phyloP scores from a whole-genome alignment of 2,329 filamentous ascomycete genomes.

The Ceratocystis ficicola region DNA sequence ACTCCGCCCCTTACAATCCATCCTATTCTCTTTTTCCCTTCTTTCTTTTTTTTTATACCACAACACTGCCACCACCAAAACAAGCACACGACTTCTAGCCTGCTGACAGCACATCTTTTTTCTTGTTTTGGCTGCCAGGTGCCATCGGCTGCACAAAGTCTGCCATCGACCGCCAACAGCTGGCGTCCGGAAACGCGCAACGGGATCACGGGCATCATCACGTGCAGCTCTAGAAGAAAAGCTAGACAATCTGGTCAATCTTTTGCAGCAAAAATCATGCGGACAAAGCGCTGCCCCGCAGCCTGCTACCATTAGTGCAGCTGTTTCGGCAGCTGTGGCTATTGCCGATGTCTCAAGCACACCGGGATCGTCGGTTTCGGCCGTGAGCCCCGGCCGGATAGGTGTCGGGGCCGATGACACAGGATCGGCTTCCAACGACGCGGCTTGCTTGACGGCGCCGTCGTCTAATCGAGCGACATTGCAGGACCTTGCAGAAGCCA shows the following conservation, averaged over 20 bases:
- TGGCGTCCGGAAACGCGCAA: slow-evolving; percentile 16
- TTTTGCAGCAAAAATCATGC: slow-evolving; percentile 25
- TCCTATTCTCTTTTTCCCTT: background rate
- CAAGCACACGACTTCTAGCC: background rate
- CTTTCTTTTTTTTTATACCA: background rate
- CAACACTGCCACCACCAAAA: no score
- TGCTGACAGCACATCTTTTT: background rate
- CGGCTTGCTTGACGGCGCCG: background rate
- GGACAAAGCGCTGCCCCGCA: background rate
- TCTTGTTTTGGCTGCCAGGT: slow-evolving; percentile 24
- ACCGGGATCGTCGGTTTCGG: background rate
- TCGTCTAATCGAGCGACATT: slow-evolving; percentile 18
- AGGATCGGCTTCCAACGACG: background rate
- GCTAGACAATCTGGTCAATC: slow-evolving; percentile 27
- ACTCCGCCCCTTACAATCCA: background rate
- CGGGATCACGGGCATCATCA: slow-evolving; percentile 13
- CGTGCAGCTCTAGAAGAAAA: slow-evolving; percentile 26
- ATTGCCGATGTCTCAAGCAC: background rate
- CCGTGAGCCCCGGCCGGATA: background rate
- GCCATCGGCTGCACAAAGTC: slow-evolving; percentile 32
- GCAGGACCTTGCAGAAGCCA: slow-evolving; percentile 20
- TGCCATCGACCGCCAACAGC: slow-evolving; percentile 27
- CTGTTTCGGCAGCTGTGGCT: background rate
- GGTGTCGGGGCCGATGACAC: background rate
- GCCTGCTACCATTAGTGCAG: background rate